Evolutionary conservation across 768 basidiomycete species (phyloP), one percentile per base, ranked within the genome.

Genomic region (Chlorophyllum brunneum): DNA sequence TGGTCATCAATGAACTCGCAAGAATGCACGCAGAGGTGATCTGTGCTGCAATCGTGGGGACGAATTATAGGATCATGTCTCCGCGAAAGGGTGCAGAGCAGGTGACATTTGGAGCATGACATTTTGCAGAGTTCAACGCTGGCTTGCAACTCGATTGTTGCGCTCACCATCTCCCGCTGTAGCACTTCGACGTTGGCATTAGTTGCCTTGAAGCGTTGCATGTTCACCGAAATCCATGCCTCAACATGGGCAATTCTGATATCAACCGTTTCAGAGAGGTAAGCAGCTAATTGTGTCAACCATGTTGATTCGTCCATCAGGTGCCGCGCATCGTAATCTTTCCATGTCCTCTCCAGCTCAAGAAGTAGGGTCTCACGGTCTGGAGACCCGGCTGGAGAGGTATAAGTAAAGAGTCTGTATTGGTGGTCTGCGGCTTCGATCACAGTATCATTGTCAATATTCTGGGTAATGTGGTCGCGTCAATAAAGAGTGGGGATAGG

Each of bases 211-310:
- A 85, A 84, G 0, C 80, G 69, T 1, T 67, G 50, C 4, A 77
- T 57, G 51, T 85, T 85, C 5, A 69, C 61, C 3, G 65, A 61
- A 10, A 85, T 62, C 84, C 83, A 85, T 53, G 68, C 65, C 1
- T 62, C 62, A 20, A 85, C 80, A 50, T 78, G 76, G 3, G 66
- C 59, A n/a, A 80, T 63, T 9, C 83, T 73, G 48, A 65, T 33
- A 20, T 77, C 65, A 10, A 70, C 74, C 2, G 80, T 56, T 2
- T 48, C 53, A 5, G 67, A 63, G 2, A 85, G 65, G 53, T 78
- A 67, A 1, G 48, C 27, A 0, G 67, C 65, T 2, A 84, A 64
- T 2, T 61, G 61, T 0, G 58, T 51, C 3, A 70, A 57, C 80
- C 80, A 82, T 9, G 69, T 65, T 20, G 57, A 37, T 37, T 84